These are phyloP conservation scores for Epichloe bromicola DNA, from an alignment of 2,329 filamentous ascomycete genomes.

Conservation along the genomic window DNA sequence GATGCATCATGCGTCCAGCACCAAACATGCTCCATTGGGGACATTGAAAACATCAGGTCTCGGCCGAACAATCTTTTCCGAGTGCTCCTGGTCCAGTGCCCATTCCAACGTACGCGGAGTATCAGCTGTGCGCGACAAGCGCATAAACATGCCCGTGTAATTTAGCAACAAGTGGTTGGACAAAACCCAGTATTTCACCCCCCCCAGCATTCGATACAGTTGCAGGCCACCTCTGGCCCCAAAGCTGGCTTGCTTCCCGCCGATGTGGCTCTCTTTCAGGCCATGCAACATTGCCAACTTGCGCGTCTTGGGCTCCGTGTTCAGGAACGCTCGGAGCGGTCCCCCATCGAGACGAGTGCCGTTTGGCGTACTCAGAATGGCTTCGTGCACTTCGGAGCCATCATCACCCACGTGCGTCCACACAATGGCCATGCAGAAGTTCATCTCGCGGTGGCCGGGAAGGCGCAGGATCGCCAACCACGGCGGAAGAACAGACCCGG, in stretches of 20 bases:
- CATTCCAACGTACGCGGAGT: slow-evolving; percentile 5
- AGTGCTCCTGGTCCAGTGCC: slow-evolving; percentile 5
- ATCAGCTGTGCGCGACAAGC: slow-evolving; percentile 5
- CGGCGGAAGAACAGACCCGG: slow-evolving; percentile 2
- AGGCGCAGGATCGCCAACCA: slow-evolving; percentile 7
- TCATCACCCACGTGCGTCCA: slow-evolving; percentile 4
- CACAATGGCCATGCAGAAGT: slow-evolving; percentile 6
- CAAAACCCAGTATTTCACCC: slow-evolving; percentile 6
- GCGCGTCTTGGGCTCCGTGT: slow-evolving; percentile 5
- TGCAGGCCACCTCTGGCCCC: slow-evolving; percentile 5
- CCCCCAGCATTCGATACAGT: slow-evolving; percentile 5
- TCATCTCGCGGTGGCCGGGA: slow-evolving; percentile 7
- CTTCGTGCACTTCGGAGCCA: slow-evolving; percentile 3
- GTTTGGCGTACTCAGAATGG: slow-evolving; percentile 5
- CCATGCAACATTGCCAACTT: slow-evolving; percentile 7
- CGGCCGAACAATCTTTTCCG: slow-evolving; percentile 1
- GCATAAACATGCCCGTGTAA: slow-evolving; percentile 7
- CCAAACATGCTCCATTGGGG: slow-evolving; percentile 5
- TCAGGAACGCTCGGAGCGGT: slow-evolving; percentile 5
- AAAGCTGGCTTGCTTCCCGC: slow-evolving; percentile 6
- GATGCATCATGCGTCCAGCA: slow-evolving; percentile 4
- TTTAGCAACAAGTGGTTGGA: slow-evolving; percentile 3
- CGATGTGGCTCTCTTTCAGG: slow-evolving; percentile 6
- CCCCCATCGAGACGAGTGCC: slow-evolving; percentile 3
- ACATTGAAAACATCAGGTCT: slow-evolving; percentile 1